phyloP scores from a whole-genome alignment of 2,329 filamentous ascomycete genomes.

The Aureobasidium lini region DNA sequence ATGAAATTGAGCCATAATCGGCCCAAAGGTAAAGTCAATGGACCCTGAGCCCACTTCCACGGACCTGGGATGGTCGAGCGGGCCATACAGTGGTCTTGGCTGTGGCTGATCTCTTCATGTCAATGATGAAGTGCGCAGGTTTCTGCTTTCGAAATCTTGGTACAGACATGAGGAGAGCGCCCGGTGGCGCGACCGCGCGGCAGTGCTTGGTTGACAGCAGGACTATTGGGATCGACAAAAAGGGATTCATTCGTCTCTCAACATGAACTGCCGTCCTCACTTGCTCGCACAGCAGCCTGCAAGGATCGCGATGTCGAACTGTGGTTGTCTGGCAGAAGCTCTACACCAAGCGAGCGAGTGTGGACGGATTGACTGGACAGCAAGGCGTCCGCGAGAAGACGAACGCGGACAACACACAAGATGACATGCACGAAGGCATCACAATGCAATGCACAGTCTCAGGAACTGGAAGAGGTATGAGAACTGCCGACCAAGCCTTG shows the following conservation, averaged over 20 bases:
- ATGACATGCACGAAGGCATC: too few species aligned
- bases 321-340: too few species aligned
- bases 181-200: neutral
- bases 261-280: neutral
- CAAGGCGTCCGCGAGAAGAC: too few species aligned
- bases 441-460: too few species aligned
- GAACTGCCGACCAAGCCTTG: too few species aligned
- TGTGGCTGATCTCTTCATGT: neutral
- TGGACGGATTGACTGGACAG: too few species aligned
- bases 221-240: constrained; percentile 1
- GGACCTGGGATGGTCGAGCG: neutral
- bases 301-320: neutral
- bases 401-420: too few species aligned
- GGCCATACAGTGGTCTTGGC: neutral
- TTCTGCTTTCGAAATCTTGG: neutral
- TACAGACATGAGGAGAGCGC: neutral
- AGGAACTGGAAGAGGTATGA: too few species aligned
- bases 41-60: constrained; percentile 8
- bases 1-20: neutral
- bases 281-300: neutral
- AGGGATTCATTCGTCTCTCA: neutral
- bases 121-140: neutral
- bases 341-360: too few species aligned
- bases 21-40: neutral
- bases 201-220: constrained; percentile 5